A percentile compares a stretch with the other conserved stretches of the same genome.
phyloP scores from a whole-genome alignment of 2,329 filamentous ascomycete genomes.

The Madurella fahalii region DNA sequence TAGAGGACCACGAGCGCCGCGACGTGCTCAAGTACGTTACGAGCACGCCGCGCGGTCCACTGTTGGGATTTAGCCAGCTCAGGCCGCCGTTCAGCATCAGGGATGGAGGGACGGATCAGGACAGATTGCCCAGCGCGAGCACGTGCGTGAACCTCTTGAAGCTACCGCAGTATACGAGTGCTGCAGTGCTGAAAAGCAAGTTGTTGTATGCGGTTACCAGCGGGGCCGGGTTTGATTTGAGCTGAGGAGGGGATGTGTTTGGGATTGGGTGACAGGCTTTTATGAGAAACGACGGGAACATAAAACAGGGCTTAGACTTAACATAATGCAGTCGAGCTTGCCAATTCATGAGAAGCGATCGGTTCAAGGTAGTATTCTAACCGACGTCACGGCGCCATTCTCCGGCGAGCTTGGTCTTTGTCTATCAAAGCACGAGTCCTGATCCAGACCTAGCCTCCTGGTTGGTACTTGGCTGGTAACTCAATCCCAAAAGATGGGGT shows the following conservation, averaged over 20 bases:
- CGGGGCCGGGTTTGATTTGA: constrained; percentile 87
- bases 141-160: constrained; percentile 96
- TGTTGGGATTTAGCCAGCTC: constrained; percentile 83
- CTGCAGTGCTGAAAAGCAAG: constrained; percentile 67
- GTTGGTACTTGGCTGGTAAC: no score
- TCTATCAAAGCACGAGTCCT: no score
- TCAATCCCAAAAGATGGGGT: no score
- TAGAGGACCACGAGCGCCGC: constrained; percentile 72
- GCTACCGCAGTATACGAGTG: constrained; percentile 72
- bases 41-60: constrained; percentile 81
- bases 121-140: constrained; percentile 82
- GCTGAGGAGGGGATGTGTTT: constrained; percentile 35
- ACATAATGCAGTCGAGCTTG: background rate
- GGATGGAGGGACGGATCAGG: constrained; percentile 72
- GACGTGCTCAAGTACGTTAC: constrained; percentile 95
- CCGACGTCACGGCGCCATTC: no score
- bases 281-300: background rate
- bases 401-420: no score
- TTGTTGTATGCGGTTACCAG: constrained; percentile 85
- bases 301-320: background rate
- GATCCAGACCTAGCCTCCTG: no score
- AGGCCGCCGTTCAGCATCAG: constrained; percentile 85
- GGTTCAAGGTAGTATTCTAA: background rate
- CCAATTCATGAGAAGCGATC: constrained; percentile 3
- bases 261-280: background rate